Base-by-base conservation (phyloP, 2,329 filamentous ascomycete genomes). In the Aspergillus sp. region DNA sequence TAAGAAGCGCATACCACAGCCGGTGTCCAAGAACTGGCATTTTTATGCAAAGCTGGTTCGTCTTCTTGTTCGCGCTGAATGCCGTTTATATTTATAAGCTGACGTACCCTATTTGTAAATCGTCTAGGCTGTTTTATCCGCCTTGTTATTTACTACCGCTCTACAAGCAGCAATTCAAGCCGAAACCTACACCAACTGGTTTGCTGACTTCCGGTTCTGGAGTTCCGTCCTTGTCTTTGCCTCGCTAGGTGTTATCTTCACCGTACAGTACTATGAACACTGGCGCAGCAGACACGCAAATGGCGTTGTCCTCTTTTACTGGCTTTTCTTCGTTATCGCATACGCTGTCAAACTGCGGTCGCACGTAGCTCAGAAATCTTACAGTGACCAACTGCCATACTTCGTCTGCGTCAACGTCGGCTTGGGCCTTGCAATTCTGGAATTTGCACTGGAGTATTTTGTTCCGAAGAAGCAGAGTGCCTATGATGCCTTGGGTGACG, bases 1-100 rank as follows among this genome's bases (percentile, higher is more conserved):
- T 55, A 86, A 82, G 65, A 90, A 85, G 75, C 88, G 86, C 69
- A 82, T 85, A 52, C 80, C 87, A 39, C 82, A 86, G 53, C 83
- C 85, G 0, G 84, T 93, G 17, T 79, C 84, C 63, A 96, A 91
- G 81, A 90, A 96, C 73, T 91, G 90, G 87, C 91, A 95, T 73
- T 98, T 98, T 74, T 97, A 91, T 81, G 80, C 87, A 11, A 99
- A 99, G 77, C 82, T 97, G 84, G 91, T 95, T 80, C 66, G 83
- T 71, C 24, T 6, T 8, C 33, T 14, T 33, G 48, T 46, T 50
- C 17, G 9, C 12, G 39, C 11, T 17, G 15, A 14, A 15, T 19
- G n/a, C 43, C 23, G 15, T 17, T n/a, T 31, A 48, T 44, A 14
- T 9, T 43, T 24, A 31, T 19, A 52, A 33, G 50, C 60, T 59